phyloP scores from a whole-genome alignment of 306 rosid species.

The Quercus rubra region DNA sequence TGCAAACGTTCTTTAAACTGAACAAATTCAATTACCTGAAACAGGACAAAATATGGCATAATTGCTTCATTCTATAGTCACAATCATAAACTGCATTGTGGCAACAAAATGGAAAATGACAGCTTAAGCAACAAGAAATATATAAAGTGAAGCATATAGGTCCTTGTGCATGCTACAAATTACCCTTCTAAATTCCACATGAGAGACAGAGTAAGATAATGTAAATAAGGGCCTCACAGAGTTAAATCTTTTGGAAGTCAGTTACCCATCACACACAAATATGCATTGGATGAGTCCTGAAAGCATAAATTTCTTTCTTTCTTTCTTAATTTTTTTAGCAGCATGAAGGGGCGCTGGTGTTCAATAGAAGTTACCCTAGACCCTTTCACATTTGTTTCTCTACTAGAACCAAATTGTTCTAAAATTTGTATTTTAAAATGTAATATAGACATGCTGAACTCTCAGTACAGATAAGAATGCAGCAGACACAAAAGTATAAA shows the following conservation, averaged over 20 bases:
- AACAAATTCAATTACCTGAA: slow-evolving; percentile 95
- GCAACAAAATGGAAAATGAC: neutral
- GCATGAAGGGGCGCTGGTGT: no score
- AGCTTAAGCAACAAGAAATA: neutral
- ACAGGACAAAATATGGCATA: neutral
- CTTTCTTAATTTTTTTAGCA: no score
- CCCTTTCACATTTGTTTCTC: neutral
- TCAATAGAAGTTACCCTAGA: neutral
- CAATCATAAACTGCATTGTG: neutral
- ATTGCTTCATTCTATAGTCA: neutral
- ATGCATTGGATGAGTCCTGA: neutral
- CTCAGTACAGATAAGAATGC: no score
- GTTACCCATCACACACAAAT: neutral
- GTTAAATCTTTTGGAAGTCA: neutral
- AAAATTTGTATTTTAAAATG: neutral
- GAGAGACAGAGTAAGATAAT: neutral
- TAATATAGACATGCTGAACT: neutral
- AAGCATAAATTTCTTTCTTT: neutral
- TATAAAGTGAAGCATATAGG: neutral
- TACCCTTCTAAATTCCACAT: neutral
- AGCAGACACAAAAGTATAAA: no score
- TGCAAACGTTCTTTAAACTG: slow-evolving; percentile 88
- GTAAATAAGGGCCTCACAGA: neutral
- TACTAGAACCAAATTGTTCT: neutral
- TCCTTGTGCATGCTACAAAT: neutral